Base-by-base conservation (phyloP, 176 grass and related monocot genomes). In the Elaeis guineensis region DNA sequence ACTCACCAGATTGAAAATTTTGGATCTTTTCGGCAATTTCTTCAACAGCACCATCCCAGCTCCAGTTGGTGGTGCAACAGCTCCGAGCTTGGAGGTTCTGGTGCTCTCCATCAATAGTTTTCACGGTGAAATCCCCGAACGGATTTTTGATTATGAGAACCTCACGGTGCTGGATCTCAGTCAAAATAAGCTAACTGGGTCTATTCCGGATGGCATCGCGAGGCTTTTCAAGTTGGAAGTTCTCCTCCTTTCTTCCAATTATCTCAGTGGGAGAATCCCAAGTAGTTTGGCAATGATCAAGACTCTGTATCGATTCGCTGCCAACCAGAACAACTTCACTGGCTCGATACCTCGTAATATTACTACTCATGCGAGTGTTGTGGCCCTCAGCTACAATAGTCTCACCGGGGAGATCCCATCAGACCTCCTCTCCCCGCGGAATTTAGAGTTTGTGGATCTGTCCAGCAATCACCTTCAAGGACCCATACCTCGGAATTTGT, bases 371-470 rank as follows among this genome's bases (percentile, higher is more conserved):
- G 6, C 78, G 5, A 74, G 14, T 12, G 64, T 74, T 65, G 70
- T 90, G 78, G 91, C 90, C 78, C 58, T 96, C 55, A 90, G 86
- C 58, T 96, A 79, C 8, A 90, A 90, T 52, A 0, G 6, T 1
- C 19, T 96, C 0, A 49, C 1, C 28, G 83, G 91, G 9, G 17
- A 1, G 0, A 83, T 96, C 3, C 72, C 77, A 2, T 1, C 16
- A 5, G 78, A 90, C 16, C 18, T 87, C 14, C 62, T 95, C 0
- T 74, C 32, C 0, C 3, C 26, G 48, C 9, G 11, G 0, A 50
- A 17, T 17, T 12, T 96, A 74, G 12, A 67, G 57, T 66, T 19
- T 3, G 25, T 87, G 64, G 91, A 96, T 87, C 79, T 96, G 2
- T 80, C 75, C 0, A 0, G 0, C 2, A 90, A 96, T 48, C 0